Evolutionary conservation across 2,329 filamentous ascomycete species (phyloP), one percentile per base, ranked within the genome.

Genomic region (Trichoderma atrobrunneum): DNA sequence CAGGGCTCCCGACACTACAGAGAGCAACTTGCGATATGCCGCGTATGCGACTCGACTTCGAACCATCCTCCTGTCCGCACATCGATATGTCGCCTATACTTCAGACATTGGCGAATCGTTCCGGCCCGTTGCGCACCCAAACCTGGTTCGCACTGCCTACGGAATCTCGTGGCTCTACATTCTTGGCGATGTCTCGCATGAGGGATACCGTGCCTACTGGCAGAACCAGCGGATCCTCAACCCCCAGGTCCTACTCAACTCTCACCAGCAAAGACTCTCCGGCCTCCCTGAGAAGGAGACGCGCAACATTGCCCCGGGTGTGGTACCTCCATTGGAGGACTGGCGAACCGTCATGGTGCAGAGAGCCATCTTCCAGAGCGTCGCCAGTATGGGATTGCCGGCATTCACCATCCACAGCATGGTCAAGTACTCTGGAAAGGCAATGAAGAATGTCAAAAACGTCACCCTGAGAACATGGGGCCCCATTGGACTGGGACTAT

Each of bases 31-130:
- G 78, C 92, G 96, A 78, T 99, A 98, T 83, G 95, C 95, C 72
- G 96, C 93, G 76, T 99, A 99, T 83, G 93, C 94, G 62, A 90
- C 91, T 73, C 91, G 96, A 63, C 84, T 96, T 74, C 91, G 93
- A 74, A 97, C 95, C 8, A 93, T 98, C 76, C 90, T 99, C 78
- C 85, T 95, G 76, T 94, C 93, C 18, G 95, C 95, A 5, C 96
- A 98, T 79, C 91, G 96, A 78, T 99, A 99, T 79, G 94, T 99
- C 63, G 96, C 96, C 71, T 99, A 99, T 81, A 98, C 96, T 0
- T 95, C 92, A 24, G 95, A 98, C 78, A 95, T 99, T 75, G 96
- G 96, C 80, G 96, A 99, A 82, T 97, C 93, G 0, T 99, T 99
- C 83, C 90, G 96, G 2, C 96, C 96, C 0, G 88, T 99, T 51